Evolutionary conservation across 2,329 filamentous ascomycete genomes (phyloP), one percentile per base, ranked within the genome.

Genomic region (Trichoderma sp.): DNA sequence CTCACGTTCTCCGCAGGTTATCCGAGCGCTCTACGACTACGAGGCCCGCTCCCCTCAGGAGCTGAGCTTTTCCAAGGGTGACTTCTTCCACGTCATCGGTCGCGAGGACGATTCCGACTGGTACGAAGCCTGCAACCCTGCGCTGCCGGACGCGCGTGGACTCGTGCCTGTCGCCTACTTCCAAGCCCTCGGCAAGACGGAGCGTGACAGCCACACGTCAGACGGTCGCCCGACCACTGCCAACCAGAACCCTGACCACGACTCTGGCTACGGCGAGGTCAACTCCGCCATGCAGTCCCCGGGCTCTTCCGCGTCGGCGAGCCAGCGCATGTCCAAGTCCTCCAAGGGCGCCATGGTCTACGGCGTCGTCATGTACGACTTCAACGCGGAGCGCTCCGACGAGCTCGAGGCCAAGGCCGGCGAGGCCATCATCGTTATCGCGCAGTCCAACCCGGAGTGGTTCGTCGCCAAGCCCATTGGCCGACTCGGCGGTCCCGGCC

Each of bases 391-490:
- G 78, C 83, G 94, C 65, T 91, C 93, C n/a, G 95, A 99, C 76
- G 95, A 99, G 79, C 80, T 99, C 66, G 93, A 97, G 71, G 95
- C 95, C 56, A 96, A 96, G 77, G 90, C 92, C 54, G 94, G 93
- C 65, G 95, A 99, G 78, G 92, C 93, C 61, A 97, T 99, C 74
- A 97, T 99, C 69, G 93, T 99, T 63, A 98, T 98, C 75, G 95
- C 95, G 51, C 95, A 98, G 77, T 98, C 94, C 7, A 98, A 98
- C 73, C 92, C 94, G 5, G 95, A 99, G 78, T 99, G 95, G 95
- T 98, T 98, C 74, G 94, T 99, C 67, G 95, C 95, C 58, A 99
- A 99, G 79, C 95, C 95, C n/a, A 99, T 99, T 75, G 94, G 93
- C 68, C 86, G 95, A 69, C 83, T 99, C n/a, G 95, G 95, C 50